Evolutionary conservation across 2,329 filamentous ascomycete genomes (phyloP).

Genomic region (Trichothecium sympodiale): DNA sequence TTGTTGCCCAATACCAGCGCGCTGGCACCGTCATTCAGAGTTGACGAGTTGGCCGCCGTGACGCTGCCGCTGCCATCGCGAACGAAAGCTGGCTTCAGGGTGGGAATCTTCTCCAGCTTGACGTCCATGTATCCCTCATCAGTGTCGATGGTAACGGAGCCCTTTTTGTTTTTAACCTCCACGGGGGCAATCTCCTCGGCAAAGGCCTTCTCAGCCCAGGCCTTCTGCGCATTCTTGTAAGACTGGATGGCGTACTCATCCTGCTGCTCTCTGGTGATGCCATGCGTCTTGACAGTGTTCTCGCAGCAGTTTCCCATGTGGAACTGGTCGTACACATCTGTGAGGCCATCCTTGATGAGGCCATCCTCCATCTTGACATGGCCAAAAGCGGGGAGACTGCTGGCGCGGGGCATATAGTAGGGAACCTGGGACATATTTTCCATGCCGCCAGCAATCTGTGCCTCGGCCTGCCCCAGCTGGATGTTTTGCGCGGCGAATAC

Average conservation of each 20-base stretch:
- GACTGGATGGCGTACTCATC: constrained; percentile 84
- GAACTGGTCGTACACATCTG: constrained; percentile 92
- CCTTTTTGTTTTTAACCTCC: constrained; percentile 74
- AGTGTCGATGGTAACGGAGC: constrained; percentile 63
- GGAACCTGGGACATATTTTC: constrained; percentile 95
- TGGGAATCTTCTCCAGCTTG: constrained; percentile 75
- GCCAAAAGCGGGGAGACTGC: constrained; percentile 73
- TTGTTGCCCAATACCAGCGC: constrained; percentile 79
- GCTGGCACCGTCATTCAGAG: constrained; percentile 87
- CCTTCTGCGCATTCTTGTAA: constrained; percentile 80
- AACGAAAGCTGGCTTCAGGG: constrained; percentile 84
- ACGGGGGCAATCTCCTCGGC: constrained; percentile 85
- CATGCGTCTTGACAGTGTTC: constrained; percentile 80
- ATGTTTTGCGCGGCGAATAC: constrained; percentile 87
- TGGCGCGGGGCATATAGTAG: constrained; percentile 79
- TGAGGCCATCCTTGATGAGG: constrained; percentile 85
- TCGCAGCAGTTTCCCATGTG: constrained; percentile 98
- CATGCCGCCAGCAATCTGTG: constrained; percentile 89
- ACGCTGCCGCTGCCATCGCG: constrained; percentile 79
- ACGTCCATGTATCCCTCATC: constrained; percentile 87
- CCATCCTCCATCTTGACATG: constrained; percentile 84
- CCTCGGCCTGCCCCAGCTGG: constrained; percentile 79
- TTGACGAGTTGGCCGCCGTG: constrained; percentile 89
- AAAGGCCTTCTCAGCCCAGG: constrained; percentile 76
- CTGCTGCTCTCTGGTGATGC: constrained; percentile 73